Conservation (phyloP, 2,329 filamentous ascomycete species). For the Fusarium tuaranense region DNA sequence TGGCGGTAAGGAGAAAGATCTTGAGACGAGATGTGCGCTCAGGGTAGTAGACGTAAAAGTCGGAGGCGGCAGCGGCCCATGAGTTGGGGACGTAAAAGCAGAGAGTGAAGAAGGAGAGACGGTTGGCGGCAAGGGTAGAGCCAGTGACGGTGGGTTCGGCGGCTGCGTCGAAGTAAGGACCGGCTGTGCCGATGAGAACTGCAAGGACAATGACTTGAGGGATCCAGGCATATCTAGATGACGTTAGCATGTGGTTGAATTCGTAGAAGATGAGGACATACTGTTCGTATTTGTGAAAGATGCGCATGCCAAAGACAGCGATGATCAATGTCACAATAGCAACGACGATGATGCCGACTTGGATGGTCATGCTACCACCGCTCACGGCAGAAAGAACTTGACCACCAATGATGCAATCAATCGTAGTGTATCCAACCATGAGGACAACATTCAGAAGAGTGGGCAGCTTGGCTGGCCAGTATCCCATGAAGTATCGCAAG, state of each 20-base stretch:
- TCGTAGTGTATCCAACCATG: constrained; percentile 79
- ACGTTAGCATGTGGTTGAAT: neutral
- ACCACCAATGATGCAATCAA: constrained; percentile 84
- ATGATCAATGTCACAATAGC: constrained; percentile 77
- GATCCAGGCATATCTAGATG: constrained; percentile 58
- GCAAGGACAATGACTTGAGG: constrained; percentile 79
- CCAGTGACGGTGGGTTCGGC: constrained; percentile 68
- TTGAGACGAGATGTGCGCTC: constrained; percentile 67
- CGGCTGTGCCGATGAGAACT: constrained; percentile 77
- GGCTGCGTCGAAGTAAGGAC: constrained; percentile 70
- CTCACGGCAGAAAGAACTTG: constrained; percentile 83
- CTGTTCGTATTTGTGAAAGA: constrained; percentile 79
- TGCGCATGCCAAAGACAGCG: constrained; percentile 68
- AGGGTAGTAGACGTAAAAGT: constrained; percentile 86
- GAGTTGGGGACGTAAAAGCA: constrained; percentile 64
- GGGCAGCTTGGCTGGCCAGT: constrained; percentile 56
- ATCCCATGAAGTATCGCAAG: constrained; percentile 82
- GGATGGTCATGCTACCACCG: constrained; percentile 71
- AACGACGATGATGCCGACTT: constrained; percentile 81
- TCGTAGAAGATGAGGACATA: neutral
- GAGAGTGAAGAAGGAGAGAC: constrained; percentile 76
- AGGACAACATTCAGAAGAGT: constrained; percentile 63
- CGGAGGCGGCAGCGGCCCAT: constrained; percentile 80
- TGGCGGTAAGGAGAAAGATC: constrained; percentile 77
- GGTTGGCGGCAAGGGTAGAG: constrained; percentile 72